Percentiles rank a stretch among this genome's conserved stretches.
These are phyloP conservation scores for Luzula sylvatica DNA, from an alignment of 176 grass and related monocot species.

Conservation along the genomic window DNA sequence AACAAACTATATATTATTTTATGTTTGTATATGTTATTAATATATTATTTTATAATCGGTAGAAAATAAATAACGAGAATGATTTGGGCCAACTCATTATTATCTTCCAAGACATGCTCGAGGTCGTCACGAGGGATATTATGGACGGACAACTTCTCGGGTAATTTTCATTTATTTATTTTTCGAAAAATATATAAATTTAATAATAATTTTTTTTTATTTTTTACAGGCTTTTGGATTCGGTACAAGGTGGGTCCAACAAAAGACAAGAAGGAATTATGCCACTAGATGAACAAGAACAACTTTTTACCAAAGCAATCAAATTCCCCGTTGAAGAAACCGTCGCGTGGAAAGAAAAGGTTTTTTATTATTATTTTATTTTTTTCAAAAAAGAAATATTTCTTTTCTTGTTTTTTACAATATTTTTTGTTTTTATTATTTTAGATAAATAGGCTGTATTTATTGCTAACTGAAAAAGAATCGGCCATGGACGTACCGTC, in stretches of 20 bases:
- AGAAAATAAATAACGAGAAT: constrained; percentile 81
- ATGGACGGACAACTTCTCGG: constrained; percentile 58
- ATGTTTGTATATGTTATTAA: too few relatives aligned
- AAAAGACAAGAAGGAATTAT: constrained; percentile 60
- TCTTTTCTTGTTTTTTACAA: constrained; percentile 10
- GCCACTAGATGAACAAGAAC: constrained; percentile 78
- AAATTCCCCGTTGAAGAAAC: constrained; percentile 72
- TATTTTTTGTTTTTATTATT: constrained; percentile 17
- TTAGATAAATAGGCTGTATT: constrained; percentile 91
- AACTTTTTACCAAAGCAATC: constrained; percentile 72
- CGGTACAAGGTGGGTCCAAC: constrained; percentile 40
- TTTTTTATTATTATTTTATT: constrained; percentile 10
- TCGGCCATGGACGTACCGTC: constrained; percentile 99
- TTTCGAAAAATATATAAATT: background rate
- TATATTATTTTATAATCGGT: constrained; percentile 25
- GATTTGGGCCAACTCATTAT: constrained; percentile 73
- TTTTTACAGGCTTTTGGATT: constrained; percentile 55
- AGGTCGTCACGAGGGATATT: constrained; percentile 95
- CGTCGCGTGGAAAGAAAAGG: constrained; percentile 94
- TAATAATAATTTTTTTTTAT: background rate
- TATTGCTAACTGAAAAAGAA: constrained; percentile 87
- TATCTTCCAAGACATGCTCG: constrained; percentile 99
- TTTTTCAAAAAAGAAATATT: constrained; percentile 6
- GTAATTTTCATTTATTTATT: constrained; percentile 28
- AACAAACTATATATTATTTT: constrained; percentile 18